phyloP scores from a whole-genome alignment of 805 yeast genomes.

The Yamadazyma sp. region DNA sequence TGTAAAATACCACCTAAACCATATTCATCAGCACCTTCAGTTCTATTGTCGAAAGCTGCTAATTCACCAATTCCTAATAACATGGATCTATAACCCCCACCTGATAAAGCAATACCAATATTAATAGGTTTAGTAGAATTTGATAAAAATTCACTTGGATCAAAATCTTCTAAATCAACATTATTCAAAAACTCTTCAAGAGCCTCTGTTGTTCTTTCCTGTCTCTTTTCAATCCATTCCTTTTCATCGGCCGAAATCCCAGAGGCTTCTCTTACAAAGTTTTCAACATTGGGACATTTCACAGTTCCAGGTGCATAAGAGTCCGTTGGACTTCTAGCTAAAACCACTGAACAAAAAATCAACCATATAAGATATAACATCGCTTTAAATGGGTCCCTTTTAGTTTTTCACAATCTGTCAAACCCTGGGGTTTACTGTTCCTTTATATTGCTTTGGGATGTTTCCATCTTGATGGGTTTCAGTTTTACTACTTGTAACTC shows the following conservation, averaged over 20 bases:
- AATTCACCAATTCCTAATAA: slow-evolving; percentile 80
- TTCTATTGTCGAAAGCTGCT: slow-evolving; percentile 74
- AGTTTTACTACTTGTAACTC: too few species aligned
- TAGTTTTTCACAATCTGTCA: too few species aligned
- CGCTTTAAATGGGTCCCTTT: too few species aligned
- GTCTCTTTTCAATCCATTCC: slow-evolving; percentile 23
- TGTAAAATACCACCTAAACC: slow-evolving; percentile 70
- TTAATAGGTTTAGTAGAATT: slow-evolving; percentile 14
- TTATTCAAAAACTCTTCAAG: slow-evolving; percentile 20
- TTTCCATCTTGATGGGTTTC: too few species aligned
- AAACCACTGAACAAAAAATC: too few species aligned
- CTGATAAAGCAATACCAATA: slow-evolving; percentile 37
- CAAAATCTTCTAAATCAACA: slow-evolving; percentile 21
- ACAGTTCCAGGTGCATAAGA: slow-evolving; percentile 32
- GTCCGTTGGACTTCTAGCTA: too few species aligned
- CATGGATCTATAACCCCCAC: slow-evolving; percentile 47
- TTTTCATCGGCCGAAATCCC: slow-evolving; percentile 22
- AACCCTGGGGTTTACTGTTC: too few species aligned
- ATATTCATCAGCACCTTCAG: slow-evolving; percentile 51
- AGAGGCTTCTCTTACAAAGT: slow-evolving; percentile 24
- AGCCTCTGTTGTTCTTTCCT: slow-evolving; percentile 21
- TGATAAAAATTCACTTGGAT: slow-evolving; percentile 20
- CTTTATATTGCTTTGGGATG: too few species aligned
- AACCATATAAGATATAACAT: too few species aligned
- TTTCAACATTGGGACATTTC: slow-evolving; percentile 22